phyloP scores from a whole-genome alignment of 495 filamentous ascomycete species.

The Neurospora sp. region DNA sequence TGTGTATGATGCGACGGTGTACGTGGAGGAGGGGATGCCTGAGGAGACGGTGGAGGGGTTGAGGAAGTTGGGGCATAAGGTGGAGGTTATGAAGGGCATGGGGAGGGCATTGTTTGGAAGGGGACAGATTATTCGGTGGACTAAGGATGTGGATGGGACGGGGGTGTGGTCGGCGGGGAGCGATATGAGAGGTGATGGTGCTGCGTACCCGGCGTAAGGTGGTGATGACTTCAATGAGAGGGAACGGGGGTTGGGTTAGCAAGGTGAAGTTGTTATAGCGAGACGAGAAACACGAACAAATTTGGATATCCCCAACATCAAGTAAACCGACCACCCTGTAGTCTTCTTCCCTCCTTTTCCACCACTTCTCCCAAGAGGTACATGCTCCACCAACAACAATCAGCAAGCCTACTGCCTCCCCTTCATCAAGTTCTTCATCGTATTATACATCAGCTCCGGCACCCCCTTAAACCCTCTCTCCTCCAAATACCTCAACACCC shows the following conservation, averaged over 20 bases:
- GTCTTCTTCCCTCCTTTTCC: background rate
- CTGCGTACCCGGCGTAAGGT: slow-evolving; percentile 53
- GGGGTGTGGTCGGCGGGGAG: slow-evolving; percentile 77
- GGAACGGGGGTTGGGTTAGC: background rate
- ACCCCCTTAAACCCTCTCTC: slow-evolving; percentile 55
- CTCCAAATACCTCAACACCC: slow-evolving; percentile 65
- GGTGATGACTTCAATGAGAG: background rate
- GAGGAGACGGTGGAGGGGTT: slow-evolving; percentile 57
- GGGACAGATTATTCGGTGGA: slow-evolving; percentile 74
- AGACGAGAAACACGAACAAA: background rate
- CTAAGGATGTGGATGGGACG: slow-evolving; percentile 56
- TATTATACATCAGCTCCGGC: slow-evolving; percentile 66
- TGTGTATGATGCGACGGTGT: slow-evolving; percentile 41
- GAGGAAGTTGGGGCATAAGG: slow-evolving; percentile 58
- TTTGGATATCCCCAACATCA: background rate
- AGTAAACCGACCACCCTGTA: background rate
- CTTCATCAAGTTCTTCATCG: slow-evolving; percentile 62
- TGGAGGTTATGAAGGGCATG: slow-evolving; percentile 58
- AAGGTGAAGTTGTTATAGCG: background rate
- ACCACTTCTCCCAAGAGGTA: background rate
- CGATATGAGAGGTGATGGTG: slow-evolving; percentile 82
- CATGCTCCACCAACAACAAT: background rate
- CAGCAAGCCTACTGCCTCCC: slow-evolving; percentile 7
- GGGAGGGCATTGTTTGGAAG: slow-evolving; percentile 70
- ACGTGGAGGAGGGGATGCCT: slow-evolving; percentile 76